Base-by-base conservation (phyloP, 129 eudicot genomes). In the Artemisia argyi region DNA sequence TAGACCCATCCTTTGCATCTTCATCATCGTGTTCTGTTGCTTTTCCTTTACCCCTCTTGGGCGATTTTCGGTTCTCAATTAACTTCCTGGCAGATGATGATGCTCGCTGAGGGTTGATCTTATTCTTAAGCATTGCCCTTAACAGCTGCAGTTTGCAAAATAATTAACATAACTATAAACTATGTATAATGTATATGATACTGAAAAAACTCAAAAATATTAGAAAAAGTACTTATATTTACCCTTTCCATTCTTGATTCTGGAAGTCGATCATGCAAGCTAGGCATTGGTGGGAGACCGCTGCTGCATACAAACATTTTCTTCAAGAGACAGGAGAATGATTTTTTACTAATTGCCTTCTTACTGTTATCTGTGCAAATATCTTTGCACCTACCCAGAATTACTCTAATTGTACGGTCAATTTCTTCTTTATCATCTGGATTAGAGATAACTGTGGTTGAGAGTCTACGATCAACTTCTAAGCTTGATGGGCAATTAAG, bases 201-300 rank as follows among this genome's bases (percentile, higher is more conserved):
- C 15, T 18, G 28, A 57, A 44, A 54, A 75, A n/a, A n/a, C n/a
- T n/a, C n/a, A n/a, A n/a, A n/a, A 55, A 10, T 10, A 10, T 54
- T n/a, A 16, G 17, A 35, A 55, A 54, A 22, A n/a, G 19, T 26
- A 58, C 12, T 7, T 8, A 35, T 24, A 2, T 55, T 30, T 91
- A 94, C 98, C 96, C 90, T 94, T 81, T 90, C 98, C 98, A 94
- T 94, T 81, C 91, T 88, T 74, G 98, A 82, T 76, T 94, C 97
- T 65, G 84, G 97, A 61, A 94, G 77, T 16, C 85, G 83, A 60
- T 90, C 96, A 52, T 96, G 80, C 82, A 94, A 66, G 72, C 85
- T 86, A 35, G 98, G 97, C 84, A 87, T 61, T 22, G 97, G 93
- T 2, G 83, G 86, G 65, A 87, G 83, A 14, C 98, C 96, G 72